Conservation (phyloP, 2,329 filamentous ascomycete genomes). For the Capronia epimyces region DNA sequence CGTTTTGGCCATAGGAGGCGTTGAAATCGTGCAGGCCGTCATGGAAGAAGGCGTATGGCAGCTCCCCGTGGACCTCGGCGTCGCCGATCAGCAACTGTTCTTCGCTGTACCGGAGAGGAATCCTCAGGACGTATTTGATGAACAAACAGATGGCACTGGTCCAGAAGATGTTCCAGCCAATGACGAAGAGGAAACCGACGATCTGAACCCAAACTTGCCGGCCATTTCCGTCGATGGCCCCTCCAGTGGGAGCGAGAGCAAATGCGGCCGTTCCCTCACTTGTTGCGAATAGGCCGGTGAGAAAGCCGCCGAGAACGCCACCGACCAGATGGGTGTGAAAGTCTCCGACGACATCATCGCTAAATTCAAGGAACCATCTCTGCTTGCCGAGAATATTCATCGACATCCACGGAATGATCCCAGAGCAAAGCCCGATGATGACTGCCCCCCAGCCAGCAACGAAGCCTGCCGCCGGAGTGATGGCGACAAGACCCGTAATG, state of each 20-base stretch:
- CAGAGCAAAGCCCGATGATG: conserved; percentile 43
- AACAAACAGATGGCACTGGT: conserved; percentile 47
- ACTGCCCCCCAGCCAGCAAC: conserved; percentile 50
- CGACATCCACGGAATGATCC: conserved; percentile 45
- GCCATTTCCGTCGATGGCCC: conserved; percentile 49
- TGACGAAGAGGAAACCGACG: conserved; percentile 46
- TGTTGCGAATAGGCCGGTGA: conserved; percentile 61
- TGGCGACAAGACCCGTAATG: conserved; percentile 50
- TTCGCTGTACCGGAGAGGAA: conserved; percentile 46
- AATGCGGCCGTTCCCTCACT: conserved; percentile 49
- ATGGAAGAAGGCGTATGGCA: conserved; percentile 36
- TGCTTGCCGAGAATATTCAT: conserved; percentile 47
- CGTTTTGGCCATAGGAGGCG: conserved; percentile 11
- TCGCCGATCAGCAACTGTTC: conserved; percentile 45
- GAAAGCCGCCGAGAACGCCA: conserved; percentile 50
- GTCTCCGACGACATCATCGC: conserved; percentile 51
- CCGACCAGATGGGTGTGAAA: conserved; percentile 48
- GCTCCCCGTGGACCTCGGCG: conserved; percentile 47
- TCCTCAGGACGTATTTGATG: conserved; percentile 47
- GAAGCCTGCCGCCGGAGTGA: conserved; percentile 49
- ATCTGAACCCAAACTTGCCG: conserved; percentile 48
- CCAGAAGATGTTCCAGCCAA: conserved; percentile 50
- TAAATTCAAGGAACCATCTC: conserved; percentile 54
- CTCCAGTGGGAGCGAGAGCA: conserved; percentile 42
- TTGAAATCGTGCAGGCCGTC: conserved; percentile 24